Evolutionary conservation across 2,329 filamentous ascomycete genomes (phyloP), one percentile per base, ranked within the genome.

Genomic region (Aspergillus udagawae): DNA sequence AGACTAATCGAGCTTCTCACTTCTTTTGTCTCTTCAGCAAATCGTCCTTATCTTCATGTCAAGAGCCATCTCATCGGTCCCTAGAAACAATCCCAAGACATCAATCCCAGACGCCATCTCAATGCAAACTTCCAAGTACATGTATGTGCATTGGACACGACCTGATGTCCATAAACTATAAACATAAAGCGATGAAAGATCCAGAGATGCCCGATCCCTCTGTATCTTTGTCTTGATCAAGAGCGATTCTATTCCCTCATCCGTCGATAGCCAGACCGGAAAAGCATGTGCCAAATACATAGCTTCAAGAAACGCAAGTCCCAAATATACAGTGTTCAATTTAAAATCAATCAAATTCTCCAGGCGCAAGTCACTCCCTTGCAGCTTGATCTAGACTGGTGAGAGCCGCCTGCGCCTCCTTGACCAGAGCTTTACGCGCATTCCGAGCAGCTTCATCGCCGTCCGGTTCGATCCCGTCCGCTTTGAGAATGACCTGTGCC

Each of bases 381-480:
- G 59, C 63, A 44, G 65, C 65, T 53, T 65, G 62, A 61, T 80
- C 78, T 56, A 80, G 57, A 49, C 64, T 64, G 48, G 65, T 70
- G 52, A 79, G 65, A n/a, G 68, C 61, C 20, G 61, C 65, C 61
- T 80, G 75, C 9, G 75, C 72, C 57, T 79, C 75, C 53, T 69
- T 73, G 45, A 80, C 73, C 41, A 80, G 65, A 6, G 69, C 71
- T 57, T 71, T 77, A 62, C 70, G 71, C 61, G 86, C 84, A 47
- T 79, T 70, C 8, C 79, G 75, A 52, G 82, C 70, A 5, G 86
- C 80, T 59, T 86, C 83, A 5, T 81, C 72, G 71, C 89, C 86
- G 65, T 95, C 90, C 3, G 79, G 77, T 62, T 94, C 88, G 12
- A 97, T 77, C 6, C 89, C 84, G 65, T 92, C 88, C 4, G 95